Evolutionary conservation across 1,139 yeast species (phyloP).

Genomic region (Pneumocystis jirovecii): DNA sequence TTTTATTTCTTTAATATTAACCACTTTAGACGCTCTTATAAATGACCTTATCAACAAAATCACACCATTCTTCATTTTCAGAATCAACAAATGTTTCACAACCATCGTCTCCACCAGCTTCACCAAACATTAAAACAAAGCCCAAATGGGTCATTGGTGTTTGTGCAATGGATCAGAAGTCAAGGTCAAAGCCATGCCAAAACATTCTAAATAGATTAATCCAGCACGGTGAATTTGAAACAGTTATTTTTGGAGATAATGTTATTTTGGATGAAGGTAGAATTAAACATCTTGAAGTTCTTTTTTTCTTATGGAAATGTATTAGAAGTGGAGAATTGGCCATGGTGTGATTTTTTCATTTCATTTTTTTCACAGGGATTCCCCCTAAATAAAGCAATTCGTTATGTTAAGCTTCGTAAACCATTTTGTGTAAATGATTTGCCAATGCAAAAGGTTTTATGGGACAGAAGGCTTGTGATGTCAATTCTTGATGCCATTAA

Average conservation of each 20-base stretch:
- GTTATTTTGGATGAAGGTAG: slow-evolving; percentile 72
- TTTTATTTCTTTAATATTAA: background rate
- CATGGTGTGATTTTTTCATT: slow-evolving; percentile 88
- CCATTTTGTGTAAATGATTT: slow-evolving; percentile 85
- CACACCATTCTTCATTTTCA: background rate
- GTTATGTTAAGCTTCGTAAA: slow-evolving; percentile 74
- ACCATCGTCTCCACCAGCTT: background rate
- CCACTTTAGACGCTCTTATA: too few species aligned
- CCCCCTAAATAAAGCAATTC: slow-evolving; percentile 89
- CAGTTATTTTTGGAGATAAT: slow-evolving; percentile 93
- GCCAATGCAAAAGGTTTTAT: slow-evolving; percentile 75
- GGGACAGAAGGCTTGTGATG: slow-evolving; percentile 91
- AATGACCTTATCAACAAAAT: background rate
- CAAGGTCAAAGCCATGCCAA: slow-evolving; percentile 87
- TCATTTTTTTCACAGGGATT: slow-evolving; percentile 92
- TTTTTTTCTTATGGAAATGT: background rate
- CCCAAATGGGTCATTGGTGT: slow-evolving; percentile 70
- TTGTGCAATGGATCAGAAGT: slow-evolving; percentile 98
- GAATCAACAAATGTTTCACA: background rate
- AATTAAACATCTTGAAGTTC: background rate
- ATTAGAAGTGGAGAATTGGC: slow-evolving; percentile 77
- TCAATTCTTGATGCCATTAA: slow-evolving; percentile 63
- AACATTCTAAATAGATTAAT: slow-evolving; percentile 75
- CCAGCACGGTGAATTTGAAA: slow-evolving; percentile 90
- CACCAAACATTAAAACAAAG: background rate